A percentile compares a stretch with the other conserved stretches of the same genome.
Evolutionary conservation across 495 filamentous ascomycete species (phyloP).

Genomic region (Thozetella sp.): DNA sequence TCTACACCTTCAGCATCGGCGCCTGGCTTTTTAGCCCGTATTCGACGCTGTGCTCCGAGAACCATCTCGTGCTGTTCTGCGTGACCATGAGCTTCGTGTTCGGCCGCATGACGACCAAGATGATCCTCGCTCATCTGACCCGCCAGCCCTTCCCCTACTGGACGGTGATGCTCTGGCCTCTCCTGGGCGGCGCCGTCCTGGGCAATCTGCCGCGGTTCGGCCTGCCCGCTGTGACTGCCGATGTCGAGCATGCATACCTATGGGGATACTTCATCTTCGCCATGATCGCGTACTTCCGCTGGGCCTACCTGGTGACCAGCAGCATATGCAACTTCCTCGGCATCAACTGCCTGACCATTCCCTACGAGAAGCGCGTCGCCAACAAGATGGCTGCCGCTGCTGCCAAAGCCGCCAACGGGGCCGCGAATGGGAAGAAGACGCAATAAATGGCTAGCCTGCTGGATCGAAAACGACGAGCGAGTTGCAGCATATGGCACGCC

Average conservation of each 20-base stretch:
- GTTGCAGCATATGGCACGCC: no score
- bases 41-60: constrained; percentile 75
- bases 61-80: constrained; percentile 90
- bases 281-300: constrained; percentile 80
- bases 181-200: constrained; percentile 81
- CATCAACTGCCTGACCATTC: constrained; percentile 94
- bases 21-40: constrained; percentile 90
- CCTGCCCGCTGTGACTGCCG: constrained; percentile 57
- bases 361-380: constrained; percentile 54
- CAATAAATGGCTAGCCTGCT: constrained; percentile 11
- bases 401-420: constrained; percentile 15
- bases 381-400: constrained; percentile 28
- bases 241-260: constrained; percentile 79
- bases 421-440: constrained; percentile 28
- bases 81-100: constrained; percentile 94
- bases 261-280: constrained; percentile 81
- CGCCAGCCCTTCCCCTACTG: constrained; percentile 95
- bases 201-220: constrained; percentile 83
- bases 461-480: neutral
- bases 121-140: constrained; percentile 94
- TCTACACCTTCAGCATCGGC: constrained; percentile 72
- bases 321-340: constrained; percentile 90
- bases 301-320: constrained; percentile 89
- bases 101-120: constrained; percentile 99
- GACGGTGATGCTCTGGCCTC: constrained; percentile 85